Conservation (phyloP, 306 rosid species). For the Vachellia pachyceras region DNA sequence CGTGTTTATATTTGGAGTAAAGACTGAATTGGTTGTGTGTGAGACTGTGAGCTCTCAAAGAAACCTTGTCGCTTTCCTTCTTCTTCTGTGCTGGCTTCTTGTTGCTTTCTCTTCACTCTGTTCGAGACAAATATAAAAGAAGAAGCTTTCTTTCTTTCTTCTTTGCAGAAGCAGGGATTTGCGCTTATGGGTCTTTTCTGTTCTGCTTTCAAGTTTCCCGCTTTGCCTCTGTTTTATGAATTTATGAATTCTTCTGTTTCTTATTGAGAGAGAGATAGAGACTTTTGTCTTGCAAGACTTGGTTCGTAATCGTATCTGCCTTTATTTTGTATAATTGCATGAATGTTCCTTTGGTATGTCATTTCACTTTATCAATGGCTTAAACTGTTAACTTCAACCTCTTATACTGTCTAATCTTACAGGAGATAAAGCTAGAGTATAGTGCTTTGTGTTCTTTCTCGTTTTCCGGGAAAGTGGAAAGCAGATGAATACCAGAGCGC, state of each 20-base stretch:
- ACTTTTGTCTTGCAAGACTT: conserved; percentile 25
- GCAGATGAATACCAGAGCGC: conserved; percentile 75
- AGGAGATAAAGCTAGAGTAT: conserved; percentile 34
- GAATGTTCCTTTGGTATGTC: conserved; percentile 13
- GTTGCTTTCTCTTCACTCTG: conserved; percentile 64
- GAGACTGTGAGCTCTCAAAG: neutral
- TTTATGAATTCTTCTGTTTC: conserved; percentile 16
- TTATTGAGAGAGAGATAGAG: neutral
- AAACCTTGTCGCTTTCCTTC: conserved; percentile 66
- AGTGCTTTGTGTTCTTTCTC: conserved; percentile 46
- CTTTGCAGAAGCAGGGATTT: conserved; percentile 48
- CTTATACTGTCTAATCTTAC: conserved; percentile 25
- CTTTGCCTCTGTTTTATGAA: conserved; percentile 40
- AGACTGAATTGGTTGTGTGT: conserved; percentile 40
- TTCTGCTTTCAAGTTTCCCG: conserved; percentile 72
- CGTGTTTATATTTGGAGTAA: neutral
- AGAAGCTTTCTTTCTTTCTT: neutral
- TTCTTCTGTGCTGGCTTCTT: conserved; percentile 47
- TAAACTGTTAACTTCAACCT: conserved; percentile 22
- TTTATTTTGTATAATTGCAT: conserved; percentile 35
- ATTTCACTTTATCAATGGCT: conserved; percentile 1
- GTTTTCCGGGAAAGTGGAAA: conserved; percentile 48
- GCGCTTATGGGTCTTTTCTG: conserved; percentile 40
- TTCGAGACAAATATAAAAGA: conserved; percentile 47
- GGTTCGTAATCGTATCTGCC: neutral